Evolutionary conservation across 208 protist species (phyloP).

Genomic region (Balamuthia mandrillaris): DNA sequence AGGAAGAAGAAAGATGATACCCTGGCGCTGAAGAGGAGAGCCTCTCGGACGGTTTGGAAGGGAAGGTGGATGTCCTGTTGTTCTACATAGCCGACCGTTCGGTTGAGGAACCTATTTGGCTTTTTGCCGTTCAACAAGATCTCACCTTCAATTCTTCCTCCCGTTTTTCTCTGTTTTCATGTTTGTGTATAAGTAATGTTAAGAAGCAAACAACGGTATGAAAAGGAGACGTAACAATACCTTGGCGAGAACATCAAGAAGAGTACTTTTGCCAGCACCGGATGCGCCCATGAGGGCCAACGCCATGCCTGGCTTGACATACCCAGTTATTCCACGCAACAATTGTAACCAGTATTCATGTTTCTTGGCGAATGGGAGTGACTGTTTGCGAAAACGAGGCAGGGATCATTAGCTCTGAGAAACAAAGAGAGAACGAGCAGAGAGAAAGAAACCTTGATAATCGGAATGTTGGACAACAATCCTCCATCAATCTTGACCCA

Average conservation of each 20-base stretch:
- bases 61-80: constrained; percentile 51
- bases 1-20: neutral
- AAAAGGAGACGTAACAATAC: no score
- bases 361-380: no score
- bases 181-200: no score
- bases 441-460: no score
- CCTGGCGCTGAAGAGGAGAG: constrained; percentile 29
- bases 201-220: no score
- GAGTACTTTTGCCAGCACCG: constrained; percentile 57
- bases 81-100: constrained; percentile 54
- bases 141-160: constrained; percentile 49
- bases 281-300: constrained; percentile 59
- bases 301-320: constrained; percentile 64
- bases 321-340: constrained; percentile 48
- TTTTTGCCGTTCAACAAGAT: constrained; percentile 51
- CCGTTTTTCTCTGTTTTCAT: constrained; percentile 51
- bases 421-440: no score
- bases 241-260: constrained; percentile 58
- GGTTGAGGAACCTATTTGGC: constrained; percentile 35
- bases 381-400: no score
- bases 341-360: no score
- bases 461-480: no score
- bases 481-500: no score
- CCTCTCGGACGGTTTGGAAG: constrained; percentile 53
- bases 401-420: no score